Base-by-base conservation (phyloP, 2,329 filamentous ascomycete genomes). In the Meredithiella fracta region DNA sequence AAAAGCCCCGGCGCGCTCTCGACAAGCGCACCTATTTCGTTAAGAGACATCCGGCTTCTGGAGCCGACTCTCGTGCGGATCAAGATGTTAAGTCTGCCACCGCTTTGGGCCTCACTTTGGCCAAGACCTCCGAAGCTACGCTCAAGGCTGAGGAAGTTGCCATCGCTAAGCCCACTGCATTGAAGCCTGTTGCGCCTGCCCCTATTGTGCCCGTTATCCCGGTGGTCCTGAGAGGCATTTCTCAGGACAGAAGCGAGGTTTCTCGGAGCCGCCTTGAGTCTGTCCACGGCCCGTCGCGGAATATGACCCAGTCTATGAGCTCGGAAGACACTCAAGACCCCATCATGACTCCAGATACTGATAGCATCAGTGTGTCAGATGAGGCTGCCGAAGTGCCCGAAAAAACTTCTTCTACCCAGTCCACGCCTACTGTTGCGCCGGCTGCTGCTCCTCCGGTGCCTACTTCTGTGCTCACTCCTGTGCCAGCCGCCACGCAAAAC, bases 121-220 rank as follows among this genome's bases (percentile, higher is more conserved):
- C 29, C 29, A 34, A 34, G 29, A 34, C 29, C 11, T 34, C 29
- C 11, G 29, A 34, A 34, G 5, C 29, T 34, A 11, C 11, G 29
- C 29, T 11, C 29, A 34, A 34, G 11, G 29, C 11, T 34, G 29
- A 34, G 29, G 47, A 55, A n/a, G 47, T 49, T 25, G 50, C 20
- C 4, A n/a, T 40, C 37, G 51, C 57, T 53, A 40, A 55, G 63
- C 8, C 59, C 59, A 20, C 70, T 65, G 61, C 63, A 62, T 49
- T 63, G 61, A 40, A 62, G 60, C 40, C 71, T 9, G 71, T 70
- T 1, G 60, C 72, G 44, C 73, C 74, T 2, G 60, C 72, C 44
- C 73, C 74, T 2, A 67, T 73, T n/a, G 59, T 77, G 22, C 75
- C 75, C 6, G 69, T 65, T 34, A 61, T 75, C 7, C 73, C 74